Percentiles rank a stretch among this genome's conserved stretches.
Conservation (phyloP, 2,329 filamentous ascomycete genomes). For the Cladophialophora immunda region DNA sequence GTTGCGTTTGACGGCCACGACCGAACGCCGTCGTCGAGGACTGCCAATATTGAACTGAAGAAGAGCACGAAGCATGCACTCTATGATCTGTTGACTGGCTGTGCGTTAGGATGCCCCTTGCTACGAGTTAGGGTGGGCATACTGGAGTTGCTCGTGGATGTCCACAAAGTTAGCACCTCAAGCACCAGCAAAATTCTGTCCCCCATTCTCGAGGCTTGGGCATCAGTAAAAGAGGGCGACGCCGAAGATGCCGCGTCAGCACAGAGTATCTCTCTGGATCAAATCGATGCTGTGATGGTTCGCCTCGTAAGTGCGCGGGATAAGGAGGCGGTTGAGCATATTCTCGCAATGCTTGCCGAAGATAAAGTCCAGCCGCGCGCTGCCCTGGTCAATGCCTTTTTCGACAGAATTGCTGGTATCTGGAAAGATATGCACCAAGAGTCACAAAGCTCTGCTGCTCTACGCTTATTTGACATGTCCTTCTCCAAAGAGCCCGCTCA, state of each 20-base stretch:
- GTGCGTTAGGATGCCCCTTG: conserved; percentile 74
- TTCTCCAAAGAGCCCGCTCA: conserved; percentile 44
- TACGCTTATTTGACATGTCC: conserved; percentile 53
- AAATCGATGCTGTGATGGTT: conserved; percentile 64
- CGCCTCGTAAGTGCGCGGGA: conserved; percentile 64
- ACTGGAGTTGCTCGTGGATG: conserved; percentile 74
- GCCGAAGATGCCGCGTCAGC: conserved; percentile 59
- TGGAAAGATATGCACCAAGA: conserved; percentile 66
- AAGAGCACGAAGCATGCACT: conserved; percentile 71
- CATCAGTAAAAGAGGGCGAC: conserved; percentile 61
- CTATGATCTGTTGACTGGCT: conserved; percentile 76
- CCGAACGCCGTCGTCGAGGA: conserved; percentile 47
- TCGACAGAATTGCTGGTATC: conserved; percentile 73
- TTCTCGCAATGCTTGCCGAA: conserved; percentile 61
- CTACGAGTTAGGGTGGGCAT: conserved; percentile 74
- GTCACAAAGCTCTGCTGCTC: conserved; percentile 47
- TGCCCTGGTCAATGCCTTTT: conserved; percentile 70
- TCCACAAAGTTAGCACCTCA: conserved; percentile 76
- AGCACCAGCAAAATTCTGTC: conserved; percentile 78
- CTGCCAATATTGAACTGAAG: conserved; percentile 62
- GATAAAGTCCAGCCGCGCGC: conserved; percentile 51
- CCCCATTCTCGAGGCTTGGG: conserved; percentile 77
- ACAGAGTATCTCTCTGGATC: conserved; percentile 58
- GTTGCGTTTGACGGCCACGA: conserved; percentile 64
- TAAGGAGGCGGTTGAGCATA: conserved; percentile 63